phyloP scores from a whole-genome alignment of 2,329 filamentous ascomycete species.

The Passalora sequoiae region DNA sequence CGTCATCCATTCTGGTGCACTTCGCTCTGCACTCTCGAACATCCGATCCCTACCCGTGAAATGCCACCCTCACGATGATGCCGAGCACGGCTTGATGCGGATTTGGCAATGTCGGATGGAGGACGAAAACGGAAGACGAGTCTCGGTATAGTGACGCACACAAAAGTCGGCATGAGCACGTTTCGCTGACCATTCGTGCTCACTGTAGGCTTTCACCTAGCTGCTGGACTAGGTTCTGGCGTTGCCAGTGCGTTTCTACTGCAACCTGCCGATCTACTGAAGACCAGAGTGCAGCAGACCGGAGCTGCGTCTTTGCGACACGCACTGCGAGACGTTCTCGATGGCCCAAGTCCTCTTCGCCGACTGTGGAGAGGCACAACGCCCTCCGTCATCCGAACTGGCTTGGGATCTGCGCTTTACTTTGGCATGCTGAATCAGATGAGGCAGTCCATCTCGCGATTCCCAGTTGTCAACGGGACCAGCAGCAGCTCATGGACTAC shows the following conservation, averaged over 20 bases:
- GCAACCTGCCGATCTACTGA: conserved; percentile 92
- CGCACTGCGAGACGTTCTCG: conserved; percentile 65
- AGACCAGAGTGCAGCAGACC: conserved; percentile 91
- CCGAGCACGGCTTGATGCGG: conserved; percentile 28
- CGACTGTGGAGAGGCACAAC: conserved; percentile 88
- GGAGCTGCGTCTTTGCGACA: conserved; percentile 57
- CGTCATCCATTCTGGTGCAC: too few relatives aligned
- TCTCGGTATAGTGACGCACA: conserved; percentile 43
- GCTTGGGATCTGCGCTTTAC: conserved; percentile 88
- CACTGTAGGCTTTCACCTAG: conserved; percentile 69
- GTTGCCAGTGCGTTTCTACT: conserved; percentile 82
- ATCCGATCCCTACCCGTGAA: too few relatives aligned
- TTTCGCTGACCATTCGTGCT: conserved; percentile 3
- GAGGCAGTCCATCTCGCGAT: conserved; percentile 40
- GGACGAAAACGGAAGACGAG: conserved; percentile 46
- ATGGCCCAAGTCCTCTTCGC: conserved; percentile 60
- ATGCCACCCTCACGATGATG: too few relatives aligned
- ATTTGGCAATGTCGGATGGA: conserved; percentile 49
- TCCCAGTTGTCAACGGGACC: conserved; percentile 19
- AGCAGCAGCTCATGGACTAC: conserved; percentile 4
- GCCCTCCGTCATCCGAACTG: conserved; percentile 87
- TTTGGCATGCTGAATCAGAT: conserved; percentile 74
- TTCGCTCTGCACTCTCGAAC: too few relatives aligned
- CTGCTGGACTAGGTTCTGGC: conserved; percentile 81
- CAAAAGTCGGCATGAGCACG: not conserved